Evolutionary conservation across 805 yeast genomes (phyloP), one percentile per base, ranked within the genome.

Genomic region (Candida corydali): DNA sequence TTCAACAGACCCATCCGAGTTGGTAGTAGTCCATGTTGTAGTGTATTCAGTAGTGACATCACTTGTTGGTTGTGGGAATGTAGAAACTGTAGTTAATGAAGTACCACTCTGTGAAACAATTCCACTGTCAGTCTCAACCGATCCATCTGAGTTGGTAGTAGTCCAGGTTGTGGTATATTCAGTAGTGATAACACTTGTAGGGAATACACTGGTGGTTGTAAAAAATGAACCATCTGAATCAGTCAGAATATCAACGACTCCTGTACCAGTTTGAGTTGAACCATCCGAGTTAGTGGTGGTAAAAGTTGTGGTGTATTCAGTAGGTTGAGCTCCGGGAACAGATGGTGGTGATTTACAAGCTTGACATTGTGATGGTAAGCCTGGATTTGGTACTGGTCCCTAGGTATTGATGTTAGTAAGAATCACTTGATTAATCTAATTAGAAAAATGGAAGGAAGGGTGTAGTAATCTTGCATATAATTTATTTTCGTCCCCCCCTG

Each of bases 361-460:
- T 18, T 40, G 40, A 47, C 57, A 52, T 34, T 41, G 28, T n/a
- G 48, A 26, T 27, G 57, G 57, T 32, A 51, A 40, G 16, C 39
- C 46, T 20, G 51, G 40, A 36, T 49, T 42, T 22, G 51, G 54
- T 10, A 51, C 45, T 14, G 47, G 36, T 32, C 42, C 54, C 24
- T 35, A 27, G 29, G 48, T n/a, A 19, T 7, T 8, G 18, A 28
- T 30, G 33, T 30, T 30, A 30, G 33, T 30, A 30, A 11, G n/a
- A n/a, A n/a, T n/a, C n/a, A n/a, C n/a, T n/a, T n/a, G n/a, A n/a
- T n/a, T n/a, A n/a, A n/a, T n/a, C n/a, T n/a, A n/a, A n/a, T n/a
- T n/a, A n/a, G n/a, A n/a, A n/a, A n/a, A n/a, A n/a, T n/a, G n/a
- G n/a, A n/a, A n/a, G n/a, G n/a, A n/a, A n/a, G n/a, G n/a, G n/a